Evolutionary conservation across 306 rosid species (phyloP).

Genomic region (Canavalia gladiata): DNA sequence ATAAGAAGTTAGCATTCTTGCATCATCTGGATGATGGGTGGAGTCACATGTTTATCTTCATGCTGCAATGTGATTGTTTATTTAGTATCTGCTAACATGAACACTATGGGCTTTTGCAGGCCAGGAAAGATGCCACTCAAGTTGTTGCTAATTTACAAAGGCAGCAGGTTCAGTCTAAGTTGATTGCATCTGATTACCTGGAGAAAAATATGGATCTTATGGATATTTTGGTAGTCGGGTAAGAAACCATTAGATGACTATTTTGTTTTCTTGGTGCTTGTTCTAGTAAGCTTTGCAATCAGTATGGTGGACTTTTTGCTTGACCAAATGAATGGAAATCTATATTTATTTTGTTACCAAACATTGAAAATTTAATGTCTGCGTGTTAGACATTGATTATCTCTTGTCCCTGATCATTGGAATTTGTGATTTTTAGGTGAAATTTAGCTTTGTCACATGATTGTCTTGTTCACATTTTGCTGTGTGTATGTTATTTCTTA

Average conservation of each 20-base stretch:
- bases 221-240: conserved; percentile 89
- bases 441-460: conserved; percentile 16
- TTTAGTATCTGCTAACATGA: conserved; percentile 42
- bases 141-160: conserved; percentile 98
- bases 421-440: conserved; percentile 16
- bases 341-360: background rate
- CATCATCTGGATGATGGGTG: conserved; percentile 29
- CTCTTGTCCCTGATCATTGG: background rate
- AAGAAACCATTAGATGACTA: conserved; percentile 44
- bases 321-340: conserved; percentile 38
- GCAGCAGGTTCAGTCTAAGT: conserved; percentile 89
- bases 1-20: conserved; percentile 29
- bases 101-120: conserved; percentile 59
- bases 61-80: conserved; percentile 22
- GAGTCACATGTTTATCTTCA: conserved; percentile 37
- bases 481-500: conserved; percentile 6
- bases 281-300: conserved; percentile 38
- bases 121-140: conserved; percentile 97
- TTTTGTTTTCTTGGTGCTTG: conserved; percentile 33
- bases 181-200: conserved; percentile 98
- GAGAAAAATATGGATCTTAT: conserved; percentile 84
- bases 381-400: conserved; percentile 6
- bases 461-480: conserved; percentile 16
- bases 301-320: conserved; percentile 28
- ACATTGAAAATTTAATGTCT: conserved; percentile 33